Percentiles rank a stretch among this genome's conserved stretches.
phyloP scores from a whole-genome alignment of 2,329 filamentous ascomycete genomes.

The Mollisia scopiformis region DNA sequence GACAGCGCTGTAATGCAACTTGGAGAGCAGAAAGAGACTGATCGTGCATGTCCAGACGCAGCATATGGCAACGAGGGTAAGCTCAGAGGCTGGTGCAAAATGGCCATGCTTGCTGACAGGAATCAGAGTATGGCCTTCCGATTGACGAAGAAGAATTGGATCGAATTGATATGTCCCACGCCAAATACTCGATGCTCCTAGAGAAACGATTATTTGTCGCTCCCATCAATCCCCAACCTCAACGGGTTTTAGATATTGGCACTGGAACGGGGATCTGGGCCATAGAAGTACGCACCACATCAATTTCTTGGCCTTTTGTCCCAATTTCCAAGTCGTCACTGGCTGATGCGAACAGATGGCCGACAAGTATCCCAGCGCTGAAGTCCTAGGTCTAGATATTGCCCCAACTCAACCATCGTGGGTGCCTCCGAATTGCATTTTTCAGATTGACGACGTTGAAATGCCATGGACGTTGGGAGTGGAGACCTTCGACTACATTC shows the following conservation, averaged over 20 bases:
- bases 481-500: constrained; percentile 53
- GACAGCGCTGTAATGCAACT: too few relatives aligned
- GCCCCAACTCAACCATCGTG: constrained; percentile 39
- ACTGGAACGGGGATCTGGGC: constrained; percentile 20
- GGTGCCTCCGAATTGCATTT: constrained; percentile 51
- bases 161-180: constrained; percentile 45
- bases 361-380: constrained; percentile 35
- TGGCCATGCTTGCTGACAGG: too few relatives aligned
- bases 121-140: constrained; percentile 34
- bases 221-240: constrained; percentile 33
- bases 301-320: too few relatives aligned
- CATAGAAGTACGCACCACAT: not conserved
- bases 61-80: too few relatives aligned
- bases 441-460: constrained; percentile 56
- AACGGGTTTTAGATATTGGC: constrained; percentile 41
- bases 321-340: too few relatives aligned
- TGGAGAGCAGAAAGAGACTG: too few relatives aligned
- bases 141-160: constrained; percentile 46
- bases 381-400: constrained; percentile 36
- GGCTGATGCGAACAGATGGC: too few relatives aligned
- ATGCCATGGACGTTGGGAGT: constrained; percentile 49
- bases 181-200: constrained; percentile 37
- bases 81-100: too few relatives aligned
- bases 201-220: constrained; percentile 29
- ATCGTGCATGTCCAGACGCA: too few relatives aligned